These are phyloP conservation scores for Plantago coronopus DNA, from an alignment of 305 asterid species.

Conservation along the genomic window DNA sequence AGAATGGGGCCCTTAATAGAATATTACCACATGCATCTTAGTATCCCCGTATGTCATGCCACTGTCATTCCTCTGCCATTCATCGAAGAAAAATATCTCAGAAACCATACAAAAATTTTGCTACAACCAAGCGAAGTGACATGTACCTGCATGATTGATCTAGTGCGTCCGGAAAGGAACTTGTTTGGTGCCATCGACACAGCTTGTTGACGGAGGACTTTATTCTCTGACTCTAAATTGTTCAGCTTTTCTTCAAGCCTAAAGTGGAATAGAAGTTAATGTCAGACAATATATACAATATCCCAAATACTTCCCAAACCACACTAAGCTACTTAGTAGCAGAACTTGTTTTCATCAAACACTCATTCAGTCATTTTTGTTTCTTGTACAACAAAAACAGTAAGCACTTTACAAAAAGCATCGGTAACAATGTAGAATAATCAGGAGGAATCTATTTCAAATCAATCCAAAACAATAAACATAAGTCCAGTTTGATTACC, in stretches of 20 bases:
- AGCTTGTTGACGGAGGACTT: conserved; percentile 98
- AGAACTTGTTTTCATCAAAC: background rate
- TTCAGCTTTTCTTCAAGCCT: conserved; percentile 90
- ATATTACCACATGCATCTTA: conserved; percentile 63
- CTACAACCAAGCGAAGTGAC: conserved; percentile 12
- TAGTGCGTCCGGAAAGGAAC: conserved; percentile 91
- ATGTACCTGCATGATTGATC: conserved; percentile 87
- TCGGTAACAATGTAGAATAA: background rate
- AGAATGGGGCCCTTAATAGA: conserved; percentile 22
- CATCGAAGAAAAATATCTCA: conserved; percentile 28
- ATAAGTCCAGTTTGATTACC: conserved; percentile 38
- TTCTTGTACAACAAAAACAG: too few relatives aligned
- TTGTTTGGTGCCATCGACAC: conserved; percentile 91
- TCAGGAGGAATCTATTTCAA: conserved; percentile 1
- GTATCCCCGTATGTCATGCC: conserved; percentile 52
- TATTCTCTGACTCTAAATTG: conserved; percentile 88
- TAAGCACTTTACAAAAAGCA: background rate
- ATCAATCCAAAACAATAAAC: too few relatives aligned
- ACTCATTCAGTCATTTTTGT: too few relatives aligned
- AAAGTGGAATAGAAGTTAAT: conserved; percentile 18
- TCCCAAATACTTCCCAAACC: conserved; percentile 8
- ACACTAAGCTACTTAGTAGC: background rate
- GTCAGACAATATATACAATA: conserved; percentile 19
- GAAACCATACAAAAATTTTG: conserved; percentile 22
- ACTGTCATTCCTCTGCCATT: conserved; percentile 74